These are phyloP conservation scores for Lactarius deliciosus DNA, from an alignment of 768 basidiomycete species.

Conservation along the genomic window DNA sequence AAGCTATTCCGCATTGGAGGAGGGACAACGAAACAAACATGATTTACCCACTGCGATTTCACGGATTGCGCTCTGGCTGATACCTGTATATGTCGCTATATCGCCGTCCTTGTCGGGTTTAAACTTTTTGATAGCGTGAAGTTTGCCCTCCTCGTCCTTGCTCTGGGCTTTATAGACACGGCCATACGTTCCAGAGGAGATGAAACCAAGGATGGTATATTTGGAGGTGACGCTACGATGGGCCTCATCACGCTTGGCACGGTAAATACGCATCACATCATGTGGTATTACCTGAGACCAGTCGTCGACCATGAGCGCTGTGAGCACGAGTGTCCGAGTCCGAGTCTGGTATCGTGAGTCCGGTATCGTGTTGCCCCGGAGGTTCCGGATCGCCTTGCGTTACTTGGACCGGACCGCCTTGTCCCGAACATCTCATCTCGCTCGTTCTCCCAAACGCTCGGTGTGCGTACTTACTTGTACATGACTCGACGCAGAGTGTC, in stretches of 20 bases:
- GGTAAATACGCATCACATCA: slow-evolving; percentile 87
- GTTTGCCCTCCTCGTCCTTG: slow-evolving; percentile 60
- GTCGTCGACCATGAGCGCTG: slow-evolving; percentile 27
- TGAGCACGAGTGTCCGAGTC: background rate
- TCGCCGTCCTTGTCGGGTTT: slow-evolving; percentile 99
- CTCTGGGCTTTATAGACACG: slow-evolving; percentile 97
- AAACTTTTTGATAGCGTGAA: slow-evolving; percentile 99
- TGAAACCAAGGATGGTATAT: slow-evolving; percentile 93
- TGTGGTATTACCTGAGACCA: slow-evolving; percentile 31
- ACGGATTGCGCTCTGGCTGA: slow-evolving; percentile 95
- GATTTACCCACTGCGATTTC: slow-evolving; percentile 81
- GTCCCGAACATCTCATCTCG: background rate
- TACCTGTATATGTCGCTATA: slow-evolving; percentile 91
- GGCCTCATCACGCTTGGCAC: slow-evolving; percentile 69
- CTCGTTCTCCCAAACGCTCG: background rate
- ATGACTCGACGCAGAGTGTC: slow-evolving; percentile 77
- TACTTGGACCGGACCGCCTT: slow-evolving; percentile 3
- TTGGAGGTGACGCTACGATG: slow-evolving; percentile 71
- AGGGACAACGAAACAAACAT: background rate
- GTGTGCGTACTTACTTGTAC: background rate
- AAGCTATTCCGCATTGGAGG: slow-evolving; percentile 48
- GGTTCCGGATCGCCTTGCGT: background rate
- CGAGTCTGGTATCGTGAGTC: too few relatives aligned
- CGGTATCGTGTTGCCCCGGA: background rate
- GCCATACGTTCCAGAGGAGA: slow-evolving; percentile 97